Percentiles rank a stretch among this genome's conserved stretches.
phyloP scores from a whole-genome alignment of 2,329 filamentous ascomycete genomes.

The Epichloe gansuensis region DNA sequence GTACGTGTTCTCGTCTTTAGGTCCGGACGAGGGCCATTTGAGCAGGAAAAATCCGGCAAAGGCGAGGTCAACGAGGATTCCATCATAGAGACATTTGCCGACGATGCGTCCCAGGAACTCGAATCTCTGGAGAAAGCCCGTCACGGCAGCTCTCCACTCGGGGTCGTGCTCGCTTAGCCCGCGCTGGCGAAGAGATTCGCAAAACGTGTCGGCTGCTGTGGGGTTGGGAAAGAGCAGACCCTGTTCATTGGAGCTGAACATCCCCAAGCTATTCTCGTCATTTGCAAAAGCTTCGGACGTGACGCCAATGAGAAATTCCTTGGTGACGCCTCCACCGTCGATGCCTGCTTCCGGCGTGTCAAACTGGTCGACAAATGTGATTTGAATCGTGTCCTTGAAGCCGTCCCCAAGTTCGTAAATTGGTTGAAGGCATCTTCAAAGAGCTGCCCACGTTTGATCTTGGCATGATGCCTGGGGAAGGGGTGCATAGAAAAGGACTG shows the following conservation, averaged over 20 bases:
- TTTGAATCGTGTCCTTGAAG: slow-evolving; percentile 90
- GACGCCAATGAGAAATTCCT: slow-evolving; percentile 86
- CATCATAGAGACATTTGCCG: slow-evolving; percentile 95
- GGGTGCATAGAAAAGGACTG: slow-evolving; percentile 6
- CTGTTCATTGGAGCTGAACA: slow-evolving; percentile 77
- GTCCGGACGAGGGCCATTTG: slow-evolving; percentile 76
- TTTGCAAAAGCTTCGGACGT: slow-evolving; percentile 71
- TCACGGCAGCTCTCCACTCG: slow-evolving; percentile 45
- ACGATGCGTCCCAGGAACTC: slow-evolving; percentile 89
- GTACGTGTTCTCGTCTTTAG: slow-evolving; percentile 55
- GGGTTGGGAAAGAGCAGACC: slow-evolving; percentile 87
- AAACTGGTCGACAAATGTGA: slow-evolving; percentile 90
- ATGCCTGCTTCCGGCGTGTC: slow-evolving; percentile 82
- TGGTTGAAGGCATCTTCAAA: slow-evolving; percentile 79
- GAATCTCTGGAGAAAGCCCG: slow-evolving; percentile 57
- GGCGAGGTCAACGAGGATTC: slow-evolving; percentile 81
- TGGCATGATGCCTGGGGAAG: slow-evolving; percentile 56
- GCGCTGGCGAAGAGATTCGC: slow-evolving; percentile 40
- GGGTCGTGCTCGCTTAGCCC: slow-evolving; percentile 40
- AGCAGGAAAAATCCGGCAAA: slow-evolving; percentile 95
- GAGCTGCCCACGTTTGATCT: slow-evolving; percentile 64
- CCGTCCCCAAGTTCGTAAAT: slow-evolving; percentile 74
- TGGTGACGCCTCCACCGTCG: slow-evolving; percentile 92
- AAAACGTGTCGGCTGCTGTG: slow-evolving; percentile 56
- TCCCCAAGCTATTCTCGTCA: slow-evolving; percentile 29